phyloP scores from a whole-genome alignment of 352 stramenopile genomes.

The Phytophthora rubi region DNA sequence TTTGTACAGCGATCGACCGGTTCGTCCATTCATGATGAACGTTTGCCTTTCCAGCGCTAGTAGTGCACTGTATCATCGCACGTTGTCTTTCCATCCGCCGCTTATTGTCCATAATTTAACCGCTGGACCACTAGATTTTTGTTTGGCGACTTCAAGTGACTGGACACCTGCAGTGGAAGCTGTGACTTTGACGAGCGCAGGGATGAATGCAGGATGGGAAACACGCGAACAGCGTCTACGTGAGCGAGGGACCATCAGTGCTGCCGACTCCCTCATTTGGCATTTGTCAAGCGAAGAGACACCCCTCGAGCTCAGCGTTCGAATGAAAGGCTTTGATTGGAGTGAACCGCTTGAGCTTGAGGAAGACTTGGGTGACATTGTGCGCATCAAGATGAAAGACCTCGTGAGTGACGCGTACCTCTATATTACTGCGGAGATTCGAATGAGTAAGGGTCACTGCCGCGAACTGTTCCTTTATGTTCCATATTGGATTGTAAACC shows the following conservation, averaged over 20 bases:
- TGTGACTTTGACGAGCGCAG: conserved; percentile 41
- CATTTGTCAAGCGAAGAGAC: conserved; percentile 84
- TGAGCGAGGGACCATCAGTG: conserved; percentile 77
- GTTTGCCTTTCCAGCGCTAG: conserved; percentile 62
- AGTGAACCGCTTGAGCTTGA: conserved; percentile 72
- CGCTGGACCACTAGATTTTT: conserved; percentile 74
- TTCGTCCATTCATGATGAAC: conserved; percentile 85
- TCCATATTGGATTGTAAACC: conserved; percentile 90
- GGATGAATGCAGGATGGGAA: conserved; percentile 70
- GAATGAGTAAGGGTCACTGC: conserved; percentile 58
- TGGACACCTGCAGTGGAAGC: conserved; percentile 64
- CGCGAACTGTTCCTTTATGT: conserved; percentile 85
- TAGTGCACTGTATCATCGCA: conserved; percentile 72
- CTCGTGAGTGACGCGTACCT: conserved; percentile 74
- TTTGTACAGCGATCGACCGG: conserved; percentile 74
- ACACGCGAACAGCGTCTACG: conserved; percentile 77
- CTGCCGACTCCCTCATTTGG: conserved; percentile 83
- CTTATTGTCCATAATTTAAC: conserved; percentile 86
- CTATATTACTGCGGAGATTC: conserved; percentile 73
- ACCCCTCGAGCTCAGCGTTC: conserved; percentile 75
- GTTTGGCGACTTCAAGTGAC: conserved; percentile 70
- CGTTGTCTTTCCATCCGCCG: conserved; percentile 77
- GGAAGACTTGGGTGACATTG: conserved; percentile 56
- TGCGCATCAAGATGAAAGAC: conserved; percentile 82
- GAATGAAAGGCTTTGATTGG: conserved; percentile 89